Percentiles rank a stretch among this genome's conserved stretches.
Evolutionary conservation across 306 rosid species (phyloP).

Genomic region (Albizia julibrissin): DNA sequence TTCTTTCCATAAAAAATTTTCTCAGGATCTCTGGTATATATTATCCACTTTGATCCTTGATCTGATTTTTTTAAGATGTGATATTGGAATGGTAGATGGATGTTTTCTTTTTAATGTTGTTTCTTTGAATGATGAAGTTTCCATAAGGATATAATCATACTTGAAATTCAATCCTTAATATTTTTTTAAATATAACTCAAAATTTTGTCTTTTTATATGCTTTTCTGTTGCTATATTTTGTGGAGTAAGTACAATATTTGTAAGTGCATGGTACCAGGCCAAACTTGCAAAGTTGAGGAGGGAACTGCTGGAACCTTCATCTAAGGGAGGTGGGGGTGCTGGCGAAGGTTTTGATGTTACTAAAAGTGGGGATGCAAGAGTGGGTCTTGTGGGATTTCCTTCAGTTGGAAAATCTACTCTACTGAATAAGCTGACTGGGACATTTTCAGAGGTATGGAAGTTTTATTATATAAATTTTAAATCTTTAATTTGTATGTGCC

Average conservation of each 20-base stretch:
- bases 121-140: slow-evolving; percentile 8
- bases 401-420: slow-evolving; percentile 97
- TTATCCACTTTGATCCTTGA: slow-evolving; percentile 14
- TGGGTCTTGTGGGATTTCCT: slow-evolving; percentile 98
- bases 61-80: slow-evolving; percentile 5
- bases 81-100: slow-evolving; percentile 20
- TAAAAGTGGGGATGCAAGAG: slow-evolving; percentile 99
- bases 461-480: slow-evolving; percentile 21
- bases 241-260: slow-evolving; percentile 24
- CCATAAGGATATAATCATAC: slow-evolving; percentile 2
- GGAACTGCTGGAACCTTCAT: slow-evolving; percentile 81
- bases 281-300: slow-evolving; percentile 95
- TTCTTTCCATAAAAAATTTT: neutral
- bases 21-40: neutral
- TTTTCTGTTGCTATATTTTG: neutral
- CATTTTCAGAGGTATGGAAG: slow-evolving; percentile 88
- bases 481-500: slow-evolving; percentile 1
- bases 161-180: neutral
- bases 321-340: slow-evolving; percentile 94
- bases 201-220: neutral
- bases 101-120: neutral
- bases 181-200: neutral
- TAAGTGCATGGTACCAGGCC: slow-evolving; percentile 60
- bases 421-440: slow-evolving; percentile 92
- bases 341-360: slow-evolving; percentile 99